Base-by-base conservation (phyloP, 345 rosid species). In the Citrus trifoliata region DNA sequence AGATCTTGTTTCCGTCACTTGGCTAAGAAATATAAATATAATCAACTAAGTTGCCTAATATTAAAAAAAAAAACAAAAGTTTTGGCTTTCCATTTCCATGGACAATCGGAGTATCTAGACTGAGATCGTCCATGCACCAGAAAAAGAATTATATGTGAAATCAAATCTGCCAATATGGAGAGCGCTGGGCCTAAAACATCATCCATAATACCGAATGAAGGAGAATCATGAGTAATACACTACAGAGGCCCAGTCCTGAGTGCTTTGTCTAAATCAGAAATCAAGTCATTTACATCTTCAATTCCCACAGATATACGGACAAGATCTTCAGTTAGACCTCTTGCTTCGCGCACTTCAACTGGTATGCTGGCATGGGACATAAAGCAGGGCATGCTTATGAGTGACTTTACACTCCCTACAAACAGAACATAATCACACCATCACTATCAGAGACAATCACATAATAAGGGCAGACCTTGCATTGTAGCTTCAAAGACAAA, bases 301-400 rank as follows among this genome's bases (percentile, higher is more conserved):
- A 96, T 94, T 37, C 99, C 99, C 64, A 94, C 90, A 10, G 98
- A 96, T 37, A 96, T 88, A 5, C 98, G 93, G 67, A 93, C 79
- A 80, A 96, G 98, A 87, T 96, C 99, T 80, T 93, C 94, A 0
- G 92, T 93, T 73, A 96, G 86, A 76, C 98, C 99, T 83, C 99
- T 86, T n/a, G 98, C 95, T 75, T 92, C 93, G 0, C 97, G 92
- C 3, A 94, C 97, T 19, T 80, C 83, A 10, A 90, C 87, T 1
- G 99, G 98, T 83, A 94, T 94, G 81, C 94, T 92, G 61, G 98
- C 98, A 82, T 96, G 98, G 25, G 98, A 96, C 99, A 96, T 96
- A 83, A 94, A 96, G 87, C 99, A 93, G 4, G 98, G 98, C 98
- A 96, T 82, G 91, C 98, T 94, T 82, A 96, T 93, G 59, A 96